Evolutionary conservation across 2,329 filamentous ascomycete genomes (phyloP).

Genomic region (Colletotrichum orbiculare): DNA sequence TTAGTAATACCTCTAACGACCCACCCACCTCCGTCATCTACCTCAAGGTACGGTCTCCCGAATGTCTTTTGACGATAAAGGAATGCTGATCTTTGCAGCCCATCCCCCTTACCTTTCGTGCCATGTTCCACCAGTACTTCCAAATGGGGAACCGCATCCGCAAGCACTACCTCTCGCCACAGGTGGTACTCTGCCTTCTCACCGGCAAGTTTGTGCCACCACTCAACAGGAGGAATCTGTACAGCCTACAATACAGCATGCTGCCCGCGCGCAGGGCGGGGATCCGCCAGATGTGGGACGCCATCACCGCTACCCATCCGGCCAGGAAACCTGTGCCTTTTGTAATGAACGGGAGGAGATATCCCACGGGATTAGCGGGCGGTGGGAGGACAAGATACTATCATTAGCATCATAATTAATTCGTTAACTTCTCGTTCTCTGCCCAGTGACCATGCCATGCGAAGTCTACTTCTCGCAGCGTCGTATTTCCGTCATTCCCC

Average conservation of each 20-base stretch:
- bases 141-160: slow-evolving; percentile 91
- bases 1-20: slow-evolving; percentile 53
- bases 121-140: slow-evolving; percentile 98
- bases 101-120: slow-evolving; percentile 87
- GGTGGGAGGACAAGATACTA: slow-evolving; percentile 37
- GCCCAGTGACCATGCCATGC: no score
- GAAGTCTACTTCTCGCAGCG: slow-evolving; percentile 5
- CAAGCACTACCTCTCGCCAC: slow-evolving; percentile 93
- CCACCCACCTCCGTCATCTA: slow-evolving; percentile 84
- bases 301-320: slow-evolving; percentile 65
- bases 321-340: slow-evolving; percentile 56
- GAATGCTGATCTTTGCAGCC: slow-evolving; percentile 63
- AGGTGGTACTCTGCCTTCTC: slow-evolving; percentile 86
- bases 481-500: slow-evolving; percentile 9
- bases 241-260: slow-evolving; percentile 98
- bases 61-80: neutral
- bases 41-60: slow-evolving; percentile 74
- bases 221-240: slow-evolving; percentile 92
- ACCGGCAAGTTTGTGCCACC: slow-evolving; percentile 95
- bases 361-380: slow-evolving; percentile 30
- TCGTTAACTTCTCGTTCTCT: neutral
- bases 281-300: slow-evolving; percentile 87
- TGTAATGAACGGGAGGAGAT: slow-evolving; percentile 44
- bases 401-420: slow-evolving; percentile 28
- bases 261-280: slow-evolving; percentile 83